Evolutionary conservation across 768 basidiomycete species (phyloP).

Genomic region (Pleurotus djamor): DNA sequence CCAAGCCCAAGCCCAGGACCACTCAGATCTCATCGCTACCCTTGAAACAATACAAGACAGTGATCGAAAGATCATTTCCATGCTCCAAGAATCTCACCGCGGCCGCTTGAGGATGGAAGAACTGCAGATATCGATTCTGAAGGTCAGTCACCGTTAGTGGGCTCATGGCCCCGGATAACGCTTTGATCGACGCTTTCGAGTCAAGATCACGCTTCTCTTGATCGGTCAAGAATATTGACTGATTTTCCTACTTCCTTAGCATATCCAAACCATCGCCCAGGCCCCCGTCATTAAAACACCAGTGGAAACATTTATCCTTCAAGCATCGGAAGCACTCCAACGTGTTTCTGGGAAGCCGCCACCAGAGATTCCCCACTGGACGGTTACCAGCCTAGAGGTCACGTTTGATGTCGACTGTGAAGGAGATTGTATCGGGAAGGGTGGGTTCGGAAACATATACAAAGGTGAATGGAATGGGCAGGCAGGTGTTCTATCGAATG

Average conservation of each 20-base stretch:
- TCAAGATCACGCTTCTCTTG: too few species aligned
- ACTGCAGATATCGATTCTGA: constrained; percentile 14
- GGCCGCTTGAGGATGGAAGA: constrained; percentile 14
- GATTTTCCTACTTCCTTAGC: background rate
- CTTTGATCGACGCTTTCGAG: too few species aligned
- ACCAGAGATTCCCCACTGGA: constrained; percentile 17
- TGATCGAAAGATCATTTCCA: constrained; percentile 13
- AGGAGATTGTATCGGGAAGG: constrained; percentile 15
- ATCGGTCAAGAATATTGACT: too few species aligned
- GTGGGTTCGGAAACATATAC: constrained; percentile 23
- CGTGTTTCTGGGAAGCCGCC: constrained; percentile 8
- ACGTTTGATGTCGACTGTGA: constrained; percentile 12
- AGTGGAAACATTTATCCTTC: constrained; percentile 12
- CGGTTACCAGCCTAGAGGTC: constrained; percentile 23
- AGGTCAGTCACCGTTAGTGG: too few species aligned
- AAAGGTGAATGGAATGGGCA: constrained; percentile 23
- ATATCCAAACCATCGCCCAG: background rate
- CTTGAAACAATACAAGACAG: constrained; percentile 12
- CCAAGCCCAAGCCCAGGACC: constrained; percentile 11
- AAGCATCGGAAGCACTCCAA: constrained; percentile 13
- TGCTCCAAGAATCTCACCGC: constrained; percentile 12
- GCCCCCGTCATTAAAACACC: constrained; percentile 6
- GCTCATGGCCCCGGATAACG: too few species aligned
- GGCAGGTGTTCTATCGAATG: background rate
- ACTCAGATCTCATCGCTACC: constrained; percentile 8